Base-by-base conservation (phyloP, 2,329 filamentous ascomycete species). In the Aureobasidium subglaciale region DNA sequence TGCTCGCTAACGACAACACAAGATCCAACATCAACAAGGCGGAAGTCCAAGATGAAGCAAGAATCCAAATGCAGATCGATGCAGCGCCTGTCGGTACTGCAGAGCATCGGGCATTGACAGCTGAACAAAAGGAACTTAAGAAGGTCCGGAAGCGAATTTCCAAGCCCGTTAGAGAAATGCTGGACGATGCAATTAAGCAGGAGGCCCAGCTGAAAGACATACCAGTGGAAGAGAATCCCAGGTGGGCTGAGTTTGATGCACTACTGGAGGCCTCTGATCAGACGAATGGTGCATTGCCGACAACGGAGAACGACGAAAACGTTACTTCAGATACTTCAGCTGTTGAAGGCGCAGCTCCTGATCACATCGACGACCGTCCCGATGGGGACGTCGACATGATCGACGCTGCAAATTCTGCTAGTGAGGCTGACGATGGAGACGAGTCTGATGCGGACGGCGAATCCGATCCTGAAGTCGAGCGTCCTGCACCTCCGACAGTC, bases 101-200 rank as follows among this genome's bases (percentile, higher is more conserved):
- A 5, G 68, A 71, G 18, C 71, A 75, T 56, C 67, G 66, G 58
- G 68, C 67, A 6, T 63, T 78, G 45, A 73, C 69, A 1, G 61
- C 78, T 9, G 90, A 95, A 63, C 83, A 90, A 58, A 87, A 88
- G 57, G 88, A 95, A 62, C 84, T 87, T 59, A 87, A 88, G 64
- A 87, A 86, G 63, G 75, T 95, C n/a, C 90, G 88, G 22, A 96
- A 95, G 71, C 83, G 90, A 24, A 95, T 96, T 59, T 80, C 95
- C 61, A 95, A 90, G 68, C 83, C 85, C 1, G 80, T 95, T 29
- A 88, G 95, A 67, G 84, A 87, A 13, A 79, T 84, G 41, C 75
- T 96, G 3, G 87, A 96, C 68, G 79, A 82, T 55, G 90, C 90
- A 0, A 73, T 90, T 43, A 81, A 80, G 53, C 88, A 88, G 55